Evolutionary conservation across 148 eudicot genomes (phyloP), one percentile per base, ranked within the genome.

Genomic region (Vaccinium macrocarpon): DNA sequence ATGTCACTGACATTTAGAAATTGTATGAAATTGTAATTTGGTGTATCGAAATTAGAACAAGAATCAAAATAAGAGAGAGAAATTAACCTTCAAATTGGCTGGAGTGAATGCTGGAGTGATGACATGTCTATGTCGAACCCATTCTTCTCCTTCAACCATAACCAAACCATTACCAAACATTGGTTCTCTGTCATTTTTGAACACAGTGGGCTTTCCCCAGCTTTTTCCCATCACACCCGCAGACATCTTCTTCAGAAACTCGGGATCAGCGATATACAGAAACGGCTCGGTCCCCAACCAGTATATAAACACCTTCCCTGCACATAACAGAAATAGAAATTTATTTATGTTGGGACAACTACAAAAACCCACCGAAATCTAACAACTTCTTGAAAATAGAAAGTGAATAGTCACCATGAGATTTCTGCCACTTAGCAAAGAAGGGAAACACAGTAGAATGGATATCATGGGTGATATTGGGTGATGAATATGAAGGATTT

Each of bases 231-330:
- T 72, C 18, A 95, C 96, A 42, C 86, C 84, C 14, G 91, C 84
- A 1, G 94, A 88, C 91, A 97, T 91, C 81, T 89, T 88, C 90
- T 93, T 95, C 4, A 97, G 73, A 72, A 93, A 95, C 75, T 90
- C 93, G 0, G 99, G 97, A 14, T 97, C 94, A 3, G 97, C 96
- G 52, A 97, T 88, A 74, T 95, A 95, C n/a, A 97, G n/a, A 82
- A 97, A 97, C 51, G 99, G 98, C 86, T 97, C 98, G 11, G 95
- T 95, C 19, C 99, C 99, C 81, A 97, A 88, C 99, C 99, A 97
- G 78, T 95, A 97, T 0, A 90, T 89, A 46, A 85, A 93, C 64
- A 97, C 98, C 84, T 97, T 97, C 57, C 99, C 99, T 97, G 93
- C 56, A 89, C 15, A 14, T 12, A 7, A 21, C 8, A 76, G 51